Percentiles rank a stretch among this genome's conserved stretches.
Conservation (phyloP, 2,329 filamentous ascomycete species). For the Diplocarpon mali region DNA sequence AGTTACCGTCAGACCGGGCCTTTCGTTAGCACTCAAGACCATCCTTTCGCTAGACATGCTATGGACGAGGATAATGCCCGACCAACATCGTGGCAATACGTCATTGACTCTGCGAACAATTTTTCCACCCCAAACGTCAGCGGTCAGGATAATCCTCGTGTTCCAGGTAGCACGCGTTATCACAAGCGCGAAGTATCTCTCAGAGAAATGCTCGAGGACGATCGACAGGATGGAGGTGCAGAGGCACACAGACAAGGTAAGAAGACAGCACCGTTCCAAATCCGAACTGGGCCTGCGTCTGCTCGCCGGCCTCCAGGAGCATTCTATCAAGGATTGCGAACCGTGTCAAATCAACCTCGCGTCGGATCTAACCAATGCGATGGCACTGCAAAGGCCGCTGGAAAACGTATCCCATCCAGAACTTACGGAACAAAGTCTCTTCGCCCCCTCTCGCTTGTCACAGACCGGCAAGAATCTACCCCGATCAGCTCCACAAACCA, state of each 20-base stretch:
- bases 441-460: constrained; percentile 18
- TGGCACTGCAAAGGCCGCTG: neutral
- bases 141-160: neutral
- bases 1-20: constrained; percentile 4
- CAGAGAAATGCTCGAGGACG: neutral
- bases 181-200: neutral
- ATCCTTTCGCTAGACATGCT: neutral
- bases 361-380: constrained; percentile 1
- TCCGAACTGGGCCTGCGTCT: constrained; percentile 9
- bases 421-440: constrained; percentile 17
- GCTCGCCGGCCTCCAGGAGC: constrained; percentile 18
- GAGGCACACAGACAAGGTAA: neutral
- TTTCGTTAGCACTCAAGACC: neutral
- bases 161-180: neutral
- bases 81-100: constrained; percentile 14
- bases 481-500: constrained; percentile 1
- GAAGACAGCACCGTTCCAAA: neutral
- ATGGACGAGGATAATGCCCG: constrained; percentile 1
- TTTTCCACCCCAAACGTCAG: neutral
- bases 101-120: constrained; percentile 10
- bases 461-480: constrained; percentile 3
- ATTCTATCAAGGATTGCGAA: constrained; percentile 19
- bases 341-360: constrained; percentile 1
- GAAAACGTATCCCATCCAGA: constrained; percentile 5
- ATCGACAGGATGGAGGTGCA: neutral